Evolutionary conservation across 495 filamentous ascomycete species (phyloP).

Genomic region (Elasticomyces elasticus): DNA sequence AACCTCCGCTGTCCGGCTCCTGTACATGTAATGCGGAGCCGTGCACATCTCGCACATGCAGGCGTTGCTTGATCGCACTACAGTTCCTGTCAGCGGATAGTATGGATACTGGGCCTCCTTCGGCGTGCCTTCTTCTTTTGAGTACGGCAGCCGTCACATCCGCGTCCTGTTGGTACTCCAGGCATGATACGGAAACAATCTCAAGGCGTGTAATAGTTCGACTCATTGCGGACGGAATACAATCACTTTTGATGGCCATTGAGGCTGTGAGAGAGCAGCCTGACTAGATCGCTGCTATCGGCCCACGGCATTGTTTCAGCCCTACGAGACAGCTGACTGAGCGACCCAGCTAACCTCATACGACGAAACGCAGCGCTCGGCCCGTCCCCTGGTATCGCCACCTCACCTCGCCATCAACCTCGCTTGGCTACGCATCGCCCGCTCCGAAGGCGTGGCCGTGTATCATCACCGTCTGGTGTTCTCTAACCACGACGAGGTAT

Average conservation of each 20-base stretch:
- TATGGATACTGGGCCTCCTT: no score
- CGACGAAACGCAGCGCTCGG: background rate
- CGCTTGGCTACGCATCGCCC: background rate
- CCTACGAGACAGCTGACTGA: background rate
- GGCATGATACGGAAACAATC: conserved; percentile 8
- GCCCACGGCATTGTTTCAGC: background rate
- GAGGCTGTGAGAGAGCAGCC: background rate
- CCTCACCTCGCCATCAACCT: background rate
- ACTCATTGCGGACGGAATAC: no score
- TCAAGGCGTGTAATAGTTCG: background rate
- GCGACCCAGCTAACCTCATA: background rate
- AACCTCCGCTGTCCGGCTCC: conserved; percentile 13
- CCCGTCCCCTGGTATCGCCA: background rate
- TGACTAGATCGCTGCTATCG: background rate
- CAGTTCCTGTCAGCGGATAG: no score
- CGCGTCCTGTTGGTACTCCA: conserved; percentile 18
- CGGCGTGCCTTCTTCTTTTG: conserved; percentile 20
- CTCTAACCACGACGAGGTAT: background rate
- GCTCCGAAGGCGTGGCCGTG: background rate
- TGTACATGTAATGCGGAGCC: conserved; percentile 10
- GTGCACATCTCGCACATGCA: conserved; percentile 15
- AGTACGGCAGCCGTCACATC: conserved; percentile 16
- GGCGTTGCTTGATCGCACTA: conserved; percentile 15
- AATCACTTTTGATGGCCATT: background rate
- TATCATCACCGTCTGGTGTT: background rate